These are phyloP conservation scores for Leccinum ponderosum DNA, from an alignment of 1,284 basidiomycete genomes.

Conservation along the genomic window DNA sequence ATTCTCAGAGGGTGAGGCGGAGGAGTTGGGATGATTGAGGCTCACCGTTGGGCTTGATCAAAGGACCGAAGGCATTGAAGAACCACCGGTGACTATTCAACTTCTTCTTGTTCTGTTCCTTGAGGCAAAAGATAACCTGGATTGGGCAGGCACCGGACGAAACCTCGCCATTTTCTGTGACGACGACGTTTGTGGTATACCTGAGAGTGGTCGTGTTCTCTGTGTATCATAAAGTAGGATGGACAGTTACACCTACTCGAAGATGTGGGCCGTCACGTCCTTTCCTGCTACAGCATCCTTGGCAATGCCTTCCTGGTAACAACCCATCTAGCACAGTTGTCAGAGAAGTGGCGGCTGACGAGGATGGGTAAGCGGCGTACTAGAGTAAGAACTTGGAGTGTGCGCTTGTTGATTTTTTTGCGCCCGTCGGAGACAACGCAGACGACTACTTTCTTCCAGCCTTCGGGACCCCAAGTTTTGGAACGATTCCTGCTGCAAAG, in stretches of 20 bases:
- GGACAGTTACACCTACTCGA: conserved; percentile 59
- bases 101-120: conserved; percentile 97
- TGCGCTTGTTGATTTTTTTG: conserved; percentile 87
- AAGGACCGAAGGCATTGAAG: conserved; percentile 93
- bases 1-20: neutral
- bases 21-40: neutral
- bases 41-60: conserved; percentile 80
- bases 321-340: conserved; percentile 71
- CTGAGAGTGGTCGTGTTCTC: conserved; percentile 38
- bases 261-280: conserved; percentile 93
- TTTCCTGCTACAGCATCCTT: conserved; percentile 92
- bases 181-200: conserved; percentile 78
- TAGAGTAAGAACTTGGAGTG: conserved; percentile 77
- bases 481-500: conserved; percentile 80
- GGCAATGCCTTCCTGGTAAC: conserved; percentile 94
- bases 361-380: conserved; percentile 35
- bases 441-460: conserved; percentile 96
- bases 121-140: conserved; percentile 92
- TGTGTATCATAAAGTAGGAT: neutral
- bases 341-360: neutral
- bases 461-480: conserved; percentile 92
- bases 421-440: conserved; percentile 92
- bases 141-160: conserved; percentile 82
- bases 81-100: conserved; percentile 95
- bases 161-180: conserved; percentile 85